Base-by-base conservation (phyloP, 768 basidiomycete species). In the Hirschioporus abietinus region DNA sequence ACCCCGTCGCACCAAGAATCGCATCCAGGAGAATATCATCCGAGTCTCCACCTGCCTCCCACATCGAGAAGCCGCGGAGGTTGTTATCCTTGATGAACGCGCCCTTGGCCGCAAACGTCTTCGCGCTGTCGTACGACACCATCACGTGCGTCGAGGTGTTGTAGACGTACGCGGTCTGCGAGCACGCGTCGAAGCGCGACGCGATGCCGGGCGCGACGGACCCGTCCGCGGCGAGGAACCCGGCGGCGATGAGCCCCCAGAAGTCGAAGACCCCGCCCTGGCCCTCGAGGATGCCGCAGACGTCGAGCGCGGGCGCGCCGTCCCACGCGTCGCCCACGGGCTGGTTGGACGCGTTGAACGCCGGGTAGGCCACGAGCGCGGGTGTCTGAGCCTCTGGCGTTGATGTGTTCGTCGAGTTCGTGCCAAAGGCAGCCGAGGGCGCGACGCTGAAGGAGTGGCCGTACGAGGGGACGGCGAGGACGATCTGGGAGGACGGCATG, bases 21-120 rank as follows among this genome's bases (percentile, higher is more conserved):
- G 90, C 78, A 73, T 89, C 80, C 3, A 91, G 77, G 59, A 92
- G 78, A 23, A 83, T 79, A 70, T 90, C 80, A n/a, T 86, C 69
- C 63, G 76, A 81, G 72, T 91, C 91, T 4, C 88, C 88, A 34
- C 84, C 88, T 60, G 87, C 83, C 72, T 91, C 87, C 89, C 89
- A 91, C 76, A 88, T 84, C 1, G 86, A 78, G 74, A 91, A 91
- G 3, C 90, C 91, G 66, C 77, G 78, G n/a, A 92, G 75, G 7
- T 83, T 83, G 12, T 75, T 74, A 17, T 74, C 67, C 63, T 81
- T 80, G 71, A 91, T 88, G 73, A 82, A 91, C 2, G 72, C 70
- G 7, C 89, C 90, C 76, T 91, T 91, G 64, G 79, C 81, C 12
- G 71, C 42, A 57, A 66, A 67, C 20, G 78, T 77, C 24, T 57